phyloP scores from a whole-genome alignment of 768 basidiomycete species.

The Astraeus odoratus region DNA sequence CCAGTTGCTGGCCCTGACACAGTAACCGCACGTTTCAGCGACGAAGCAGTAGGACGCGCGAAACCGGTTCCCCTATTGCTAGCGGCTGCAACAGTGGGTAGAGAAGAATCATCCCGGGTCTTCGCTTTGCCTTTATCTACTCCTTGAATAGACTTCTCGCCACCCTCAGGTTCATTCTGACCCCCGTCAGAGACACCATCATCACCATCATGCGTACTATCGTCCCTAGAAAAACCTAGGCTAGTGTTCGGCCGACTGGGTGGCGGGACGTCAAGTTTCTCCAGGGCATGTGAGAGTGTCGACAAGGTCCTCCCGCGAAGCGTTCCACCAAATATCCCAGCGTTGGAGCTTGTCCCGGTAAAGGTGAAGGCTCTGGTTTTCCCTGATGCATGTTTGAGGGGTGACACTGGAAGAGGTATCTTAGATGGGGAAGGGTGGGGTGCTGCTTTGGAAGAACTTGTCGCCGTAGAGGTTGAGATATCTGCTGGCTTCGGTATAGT shows the following conservation, averaged over 20 bases:
- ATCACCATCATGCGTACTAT: conserved; percentile 19
- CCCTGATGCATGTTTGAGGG: conserved; percentile 9
- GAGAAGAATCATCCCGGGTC: conserved; percentile 17
- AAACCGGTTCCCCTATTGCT: conserved; percentile 10
- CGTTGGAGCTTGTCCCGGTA: background rate
- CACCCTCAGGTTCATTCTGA: background rate
- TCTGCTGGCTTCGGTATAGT: background rate
- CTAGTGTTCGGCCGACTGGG: conserved; percentile 64
- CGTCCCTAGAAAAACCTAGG: conserved; percentile 49
- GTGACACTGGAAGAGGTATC: conserved; percentile 20
- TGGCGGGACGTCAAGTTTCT: conserved; percentile 61
- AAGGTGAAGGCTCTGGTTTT: conserved; percentile 2
- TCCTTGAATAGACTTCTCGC: conserved; percentile 6
- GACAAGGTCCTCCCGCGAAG: conserved; percentile 41
- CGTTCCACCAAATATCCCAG: conserved; percentile 1
- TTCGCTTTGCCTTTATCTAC: conserved; percentile 11
- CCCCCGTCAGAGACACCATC: background rate
- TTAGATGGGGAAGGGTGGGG: conserved; percentile 21
- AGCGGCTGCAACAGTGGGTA: conserved; percentile 2
- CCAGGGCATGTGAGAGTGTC: conserved; percentile 59
- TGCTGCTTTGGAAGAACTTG: conserved; percentile 5
- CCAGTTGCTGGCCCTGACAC: background rate
- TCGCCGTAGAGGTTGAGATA: conserved; percentile 6
- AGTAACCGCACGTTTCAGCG: conserved; percentile 22
- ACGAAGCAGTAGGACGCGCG: conserved; percentile 25